These are phyloP conservation scores for Ceriops zippeliana DNA, from an alignment of 345 rosid genomes.

Conservation along the genomic window DNA sequence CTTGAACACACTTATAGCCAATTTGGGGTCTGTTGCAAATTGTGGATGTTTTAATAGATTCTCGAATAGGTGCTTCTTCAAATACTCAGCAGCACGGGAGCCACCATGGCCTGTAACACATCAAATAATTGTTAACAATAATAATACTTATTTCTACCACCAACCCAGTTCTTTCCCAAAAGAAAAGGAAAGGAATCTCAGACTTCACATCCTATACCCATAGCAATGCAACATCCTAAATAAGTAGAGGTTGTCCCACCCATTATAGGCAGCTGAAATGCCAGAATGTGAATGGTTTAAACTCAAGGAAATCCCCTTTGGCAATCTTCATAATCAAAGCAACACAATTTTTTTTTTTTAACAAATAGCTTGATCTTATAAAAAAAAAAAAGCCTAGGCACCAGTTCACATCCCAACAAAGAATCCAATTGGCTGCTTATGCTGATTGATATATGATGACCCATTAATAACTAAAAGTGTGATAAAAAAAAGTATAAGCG, in stretches of 20 bases:
- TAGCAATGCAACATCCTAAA: not conserved
- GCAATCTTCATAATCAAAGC: no score
- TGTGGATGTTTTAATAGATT: constrained; percentile 88
- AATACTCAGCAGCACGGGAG: constrained; percentile 92
- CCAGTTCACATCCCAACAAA: not conserved
- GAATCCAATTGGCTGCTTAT: not conserved
- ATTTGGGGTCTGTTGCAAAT: constrained; percentile 67
- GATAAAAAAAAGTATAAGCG: not conserved
- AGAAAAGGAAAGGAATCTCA: not conserved
- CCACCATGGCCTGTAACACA: constrained; percentile 90
- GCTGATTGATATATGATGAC: not conserved
- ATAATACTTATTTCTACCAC: not conserved
- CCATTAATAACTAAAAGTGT: not conserved
- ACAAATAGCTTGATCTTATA: not conserved
- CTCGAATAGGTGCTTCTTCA: constrained; percentile 88
- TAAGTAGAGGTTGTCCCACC: not conserved
- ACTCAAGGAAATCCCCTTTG: no score
- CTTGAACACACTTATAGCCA: constrained; percentile 65
- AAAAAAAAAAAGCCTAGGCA: not conserved
- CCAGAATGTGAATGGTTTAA: not conserved
- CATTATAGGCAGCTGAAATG: not conserved
- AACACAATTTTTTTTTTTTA: not conserved
- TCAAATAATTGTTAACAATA: not conserved
- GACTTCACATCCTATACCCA: not conserved
- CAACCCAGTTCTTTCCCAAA: not conserved